Base-by-base conservation (phyloP, 768 basidiomycete species). In the Russula griseocarnosa region DNA sequence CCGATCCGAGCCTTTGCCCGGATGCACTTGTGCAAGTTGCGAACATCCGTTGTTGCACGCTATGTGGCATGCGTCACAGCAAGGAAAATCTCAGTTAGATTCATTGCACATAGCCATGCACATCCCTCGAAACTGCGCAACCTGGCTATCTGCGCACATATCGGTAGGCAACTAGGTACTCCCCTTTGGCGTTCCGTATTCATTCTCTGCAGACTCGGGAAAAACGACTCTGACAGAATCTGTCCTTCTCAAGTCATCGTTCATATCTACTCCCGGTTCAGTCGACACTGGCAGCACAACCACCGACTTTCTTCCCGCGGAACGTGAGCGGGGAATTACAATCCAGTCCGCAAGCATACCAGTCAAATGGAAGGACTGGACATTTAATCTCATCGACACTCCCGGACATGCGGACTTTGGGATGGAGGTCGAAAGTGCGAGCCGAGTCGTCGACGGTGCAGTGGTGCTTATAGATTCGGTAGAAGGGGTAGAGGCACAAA, bases 391-490 rank as follows among this genome's bases (percentile, higher is more conserved):
- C 51, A 86, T 94, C 52, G 93, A 95, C 70, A 94, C 92, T 3
- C 92, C 92, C 18, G 92, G 92, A 40, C 92, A 95, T 75, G 93
- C 91, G 5, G 92, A 95, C 73, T 95, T 95, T 75, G 92, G 92
- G n/a, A 94, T 94, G 92, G 92, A 95, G 71, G 93, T 95, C 30
- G 93, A 94, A 75, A 90, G 92, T 70, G 93, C 93, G 9, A 94
- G 92, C 70, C 85, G 92, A 32, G 88, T 95, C 18, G 84, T 94
- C 5, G 92, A 95, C 67, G 93, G 92, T 61, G 92, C 92, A 18
- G 86, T 95, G 32, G 89, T 95, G 34, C 75, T 95, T 36, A 83
- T 95, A 50, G 92, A 95, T 74, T 89, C 92, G 0, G 92, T 95
- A 0, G 92, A 94, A 75, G 92, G 92, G 8, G 92, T 94, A 6